Base-by-base conservation (phyloP, 2,329 filamentous ascomycete genomes). In the Penicillium decumbens region DNA sequence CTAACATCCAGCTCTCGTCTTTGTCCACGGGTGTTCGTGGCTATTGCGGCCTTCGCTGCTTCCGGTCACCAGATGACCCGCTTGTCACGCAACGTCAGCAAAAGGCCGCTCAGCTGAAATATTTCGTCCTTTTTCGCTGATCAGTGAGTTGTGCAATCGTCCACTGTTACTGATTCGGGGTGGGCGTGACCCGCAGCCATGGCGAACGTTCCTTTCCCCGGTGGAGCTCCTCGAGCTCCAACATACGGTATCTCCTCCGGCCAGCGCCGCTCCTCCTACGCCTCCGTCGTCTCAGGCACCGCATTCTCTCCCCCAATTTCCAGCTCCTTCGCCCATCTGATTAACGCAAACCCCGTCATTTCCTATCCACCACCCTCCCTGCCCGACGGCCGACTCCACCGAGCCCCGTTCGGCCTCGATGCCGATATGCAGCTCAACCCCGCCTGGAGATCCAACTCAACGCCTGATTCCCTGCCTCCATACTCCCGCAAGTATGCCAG, bases 221-320 rank as follows among this genome's bases (percentile, higher is more conserved):
- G 72, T 66, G 72, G 72, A 68, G 66, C 65, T 62, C 60, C 54
- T 57, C 53, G 62, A 60, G 64, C 61, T 60, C 57, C 62, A 57
- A 54, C 64, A 59, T 61, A 65, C 56, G 67, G 64, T 57, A 63
- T 71, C 58, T 66, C 72, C 47, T 68, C 71, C 41, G 64, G 69
- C 55, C 73, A 72, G 59, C 76, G 80, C 64, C 74, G 80, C 57
- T 79, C 78, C 37, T 84, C 82, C 44, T 83, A 83, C 70, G 80
- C 81, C 59, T 82, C 80, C 24, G 80, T 83, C 50, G 75, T 80
- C 49, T 78, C 79, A 45, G 80, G 80, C 42, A 74, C 73, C 57
- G 68, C 71, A 47, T 50, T 68, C 53, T 69, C 68, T 48, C 64
- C 67, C 37, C 66, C 68, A 58, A 65, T 65, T 55, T 64, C 64